Base-by-base conservation (phyloP, 345 rosid species). In the Camelina neglecta region DNA sequence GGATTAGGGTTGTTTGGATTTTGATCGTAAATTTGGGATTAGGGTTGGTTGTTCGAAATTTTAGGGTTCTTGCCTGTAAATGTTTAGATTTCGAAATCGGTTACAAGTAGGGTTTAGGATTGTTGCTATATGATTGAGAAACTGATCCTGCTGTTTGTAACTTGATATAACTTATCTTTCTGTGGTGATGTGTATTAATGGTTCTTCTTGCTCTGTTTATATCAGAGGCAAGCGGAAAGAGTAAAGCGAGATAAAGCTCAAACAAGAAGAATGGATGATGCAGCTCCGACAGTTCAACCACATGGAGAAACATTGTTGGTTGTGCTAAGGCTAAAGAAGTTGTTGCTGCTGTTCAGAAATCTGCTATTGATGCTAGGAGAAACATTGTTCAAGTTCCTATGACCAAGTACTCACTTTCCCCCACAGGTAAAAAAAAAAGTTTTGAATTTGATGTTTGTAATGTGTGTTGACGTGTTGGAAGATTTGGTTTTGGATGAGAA, bases 341-440 rank as follows among this genome's bases (percentile, higher is more conserved):
- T 33, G 83, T 87, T 8, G 83, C 79, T 54, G 97, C 96, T 70
- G 93, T 89, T 24, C 92, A 92, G 77, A 94, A 92, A 82, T 84
- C 95, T 4, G 89, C 91, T 0, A 73, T 85, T 50, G 81, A 94
- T 67, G 98, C 97, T 5, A 84, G 98, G 74, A 74, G 93, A 75
- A 92, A 94, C 16, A 62, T 94, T 3, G 79, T 92, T 63, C 73
- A 89, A 1, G 97, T 92, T 36, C 97, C 96, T 7, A 83, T 92
- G 93, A 94, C 97, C 23, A 94, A 91, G 82, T 89, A 90, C 79
- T 82, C 50, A 92, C 97, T n/a, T 92, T 94, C 67, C 96, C 98
- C 0, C 97, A 87, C 65, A 86, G 95, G 97, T 90, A 78, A 7
- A 9, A 53, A 9, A 26, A 53, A 1, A 5, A n/a, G 18, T 49